A percentile compares a stretch with the other conserved stretches of the same genome.
phyloP scores from a whole-genome alignment of 345 rosid species.

The Ceriops zippeliana region DNA sequence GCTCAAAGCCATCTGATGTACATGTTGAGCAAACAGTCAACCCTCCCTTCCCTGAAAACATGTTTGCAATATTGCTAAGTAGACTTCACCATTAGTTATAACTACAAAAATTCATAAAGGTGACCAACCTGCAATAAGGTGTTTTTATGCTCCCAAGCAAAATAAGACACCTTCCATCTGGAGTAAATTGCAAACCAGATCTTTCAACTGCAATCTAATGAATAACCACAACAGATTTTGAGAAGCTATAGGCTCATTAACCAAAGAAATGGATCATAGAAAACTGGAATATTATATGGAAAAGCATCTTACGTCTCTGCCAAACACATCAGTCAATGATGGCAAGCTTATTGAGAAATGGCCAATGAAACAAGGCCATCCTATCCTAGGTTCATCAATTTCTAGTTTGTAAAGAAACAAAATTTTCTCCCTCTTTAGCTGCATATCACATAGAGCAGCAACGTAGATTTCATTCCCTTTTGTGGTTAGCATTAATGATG shows the following conservation, averaged over 20 bases:
- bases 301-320: conserved; percentile 41
- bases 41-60: conserved; percentile 56
- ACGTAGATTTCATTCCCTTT: conserved; percentile 51
- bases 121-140: conserved; percentile 78
- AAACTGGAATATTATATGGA: not conserved
- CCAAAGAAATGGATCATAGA: conserved; percentile 9
- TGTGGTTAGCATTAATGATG: conserved; percentile 47
- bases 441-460: conserved; percentile 56
- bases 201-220: conserved; percentile 54
- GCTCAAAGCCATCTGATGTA: conserved; percentile 45
- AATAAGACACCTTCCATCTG: conserved; percentile 62
- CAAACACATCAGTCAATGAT: conserved; percentile 34
- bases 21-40: conserved; percentile 72
- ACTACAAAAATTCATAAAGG: conserved; percentile 7
- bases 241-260: not conserved
- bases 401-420: conserved; percentile 61
- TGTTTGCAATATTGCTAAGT: conserved; percentile 10
- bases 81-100: conserved; percentile 2
- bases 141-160: conserved; percentile 57
- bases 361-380: conserved; percentile 72
- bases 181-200: conserved; percentile 59
- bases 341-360: conserved; percentile 51
- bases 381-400: conserved; percentile 44
- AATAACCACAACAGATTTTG: conserved; percentile 14
- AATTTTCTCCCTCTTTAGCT: conserved; percentile 38